A percentile compares a stretch with the other conserved stretches of the same genome.
Conservation (phyloP, 148 eudicot genomes). For the Cornus florida region DNA sequence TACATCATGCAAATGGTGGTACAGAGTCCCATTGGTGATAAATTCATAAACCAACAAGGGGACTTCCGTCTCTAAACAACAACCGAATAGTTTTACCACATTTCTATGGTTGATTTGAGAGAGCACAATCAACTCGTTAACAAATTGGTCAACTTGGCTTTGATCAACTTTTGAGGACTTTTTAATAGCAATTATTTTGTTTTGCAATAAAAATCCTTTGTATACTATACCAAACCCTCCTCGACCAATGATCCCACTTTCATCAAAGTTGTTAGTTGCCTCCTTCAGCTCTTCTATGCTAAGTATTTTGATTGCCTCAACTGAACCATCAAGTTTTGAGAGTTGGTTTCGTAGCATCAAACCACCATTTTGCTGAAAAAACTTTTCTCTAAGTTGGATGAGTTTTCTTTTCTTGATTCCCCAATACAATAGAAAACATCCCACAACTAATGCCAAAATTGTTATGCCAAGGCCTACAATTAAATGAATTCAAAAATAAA, state of each 20-base stretch:
- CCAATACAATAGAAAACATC: not conserved
- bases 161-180: slow-evolving; percentile 9
- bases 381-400: not conserved
- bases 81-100: slow-evolving; percentile 23
- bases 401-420: not conserved
- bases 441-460: not conserved
- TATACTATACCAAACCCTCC: not conserved
- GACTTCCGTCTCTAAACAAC: slow-evolving; percentile 16
- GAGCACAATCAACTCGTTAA: slow-evolving; percentile 19
- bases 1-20: not conserved
- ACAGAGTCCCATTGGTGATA: slow-evolving; percentile 12
- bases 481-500: not conserved
- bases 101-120: slow-evolving; percentile 20
- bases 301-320: not conserved
- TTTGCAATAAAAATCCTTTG: not conserved
- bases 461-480: not conserved
- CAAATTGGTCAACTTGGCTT: slow-evolving; percentile 21
- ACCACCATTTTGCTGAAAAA: not conserved
- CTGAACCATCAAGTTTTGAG: not conserved
- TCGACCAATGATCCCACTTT: not conserved
- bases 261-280: not conserved
- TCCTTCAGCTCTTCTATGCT: not conserved
- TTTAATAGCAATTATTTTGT: not conserved
- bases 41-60: slow-evolving; percentile 25
- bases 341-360: not conserved